Evolutionary conservation across 2,329 filamentous ascomycete species (phyloP).

Genomic region (Didymella keratinophila): DNA sequence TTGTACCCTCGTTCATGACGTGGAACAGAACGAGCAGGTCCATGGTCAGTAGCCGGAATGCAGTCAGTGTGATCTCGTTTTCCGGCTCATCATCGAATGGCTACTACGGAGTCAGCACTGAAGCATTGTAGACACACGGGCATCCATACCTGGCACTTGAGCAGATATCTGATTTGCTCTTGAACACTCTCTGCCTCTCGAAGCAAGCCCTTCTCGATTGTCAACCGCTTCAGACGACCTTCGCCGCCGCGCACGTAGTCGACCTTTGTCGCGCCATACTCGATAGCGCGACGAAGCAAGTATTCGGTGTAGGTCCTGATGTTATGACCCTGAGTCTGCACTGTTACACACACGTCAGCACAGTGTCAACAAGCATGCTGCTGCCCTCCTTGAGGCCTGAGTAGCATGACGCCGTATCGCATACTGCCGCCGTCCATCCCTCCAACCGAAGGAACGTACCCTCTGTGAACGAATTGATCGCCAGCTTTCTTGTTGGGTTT

Average conservation of each 20-base stretch:
- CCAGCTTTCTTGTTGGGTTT: conserved; percentile 77
- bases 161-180: conserved; percentile 80
- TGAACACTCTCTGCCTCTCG: conserved; percentile 93
- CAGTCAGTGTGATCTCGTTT: conserved; percentile 95
- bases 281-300: conserved; percentile 79
- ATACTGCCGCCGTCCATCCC: background rate
- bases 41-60: conserved; percentile 88
- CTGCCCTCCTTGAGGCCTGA: background rate
- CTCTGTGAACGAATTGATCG: conserved; percentile 90
- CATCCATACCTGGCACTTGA: conserved; percentile 83
- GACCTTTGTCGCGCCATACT: conserved; percentile 82
- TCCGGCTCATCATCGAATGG: conserved; percentile 87
- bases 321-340: conserved; percentile 92
- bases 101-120: conserved; percentile 54
- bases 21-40: conserved; percentile 92
- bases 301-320: conserved; percentile 93
- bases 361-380: background rate
- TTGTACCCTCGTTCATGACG: conserved; percentile 94
- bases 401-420: background rate
- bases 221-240: conserved; percentile 81
- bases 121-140: background rate
- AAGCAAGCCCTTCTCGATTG: conserved; percentile 89
- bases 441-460: conserved; percentile 63
- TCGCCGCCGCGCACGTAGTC: conserved; percentile 90
- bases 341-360: conserved; percentile 66